Evolutionary conservation across 352 stramenopile genomes (phyloP), one percentile per base, ranked within the genome.

Genomic region (Globisporangium middletonii): DNA sequence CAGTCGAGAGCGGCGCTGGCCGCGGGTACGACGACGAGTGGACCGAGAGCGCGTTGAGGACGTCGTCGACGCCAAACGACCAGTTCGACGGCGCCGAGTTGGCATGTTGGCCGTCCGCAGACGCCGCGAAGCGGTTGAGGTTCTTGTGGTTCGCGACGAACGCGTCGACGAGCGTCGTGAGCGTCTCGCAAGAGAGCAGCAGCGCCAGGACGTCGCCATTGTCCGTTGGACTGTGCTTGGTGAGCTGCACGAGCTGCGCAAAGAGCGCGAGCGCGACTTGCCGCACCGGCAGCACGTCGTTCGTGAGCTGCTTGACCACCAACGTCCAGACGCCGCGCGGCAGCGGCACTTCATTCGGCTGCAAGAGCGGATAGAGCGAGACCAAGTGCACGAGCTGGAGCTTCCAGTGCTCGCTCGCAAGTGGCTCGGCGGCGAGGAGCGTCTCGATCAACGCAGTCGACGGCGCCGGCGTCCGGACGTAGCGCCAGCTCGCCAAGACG

Each of bases 341-440:
- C 37, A 88, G 42, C 8, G 74, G 69, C 47, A 72, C 63, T 27
- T 72, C 67, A 2, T 82, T 63, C 4, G 54, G 53, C 46, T 89
- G 76, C 35, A 92, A 62, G 41, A 84, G 69, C 18, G 80, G 83
- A 58, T 83, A 88, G 16, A 92, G 56, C 42, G 67, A 70, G 19
- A 86, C 83, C 27, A 92, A 61, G 47, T 89, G 75, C 74, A 92
- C 79, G 26, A 92, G 48, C 26, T 91, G 83, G 27, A 87, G 74
- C 63, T 89, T 88, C 83, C 83, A 92, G 56, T 92, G 83, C 30
- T 80, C 76, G 5, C 63, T 62, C 4, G 61, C 18, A 4, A 59
- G 26, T 19, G 75, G 75, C 44, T 92, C 75, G 0, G 68, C 62
- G 11, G 57, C 49, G 6, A 89, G 9, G 9, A 89, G 23, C 18